Conservation (phyloP, 305 asterid genomes). For the Fraxinus nigra region DNA sequence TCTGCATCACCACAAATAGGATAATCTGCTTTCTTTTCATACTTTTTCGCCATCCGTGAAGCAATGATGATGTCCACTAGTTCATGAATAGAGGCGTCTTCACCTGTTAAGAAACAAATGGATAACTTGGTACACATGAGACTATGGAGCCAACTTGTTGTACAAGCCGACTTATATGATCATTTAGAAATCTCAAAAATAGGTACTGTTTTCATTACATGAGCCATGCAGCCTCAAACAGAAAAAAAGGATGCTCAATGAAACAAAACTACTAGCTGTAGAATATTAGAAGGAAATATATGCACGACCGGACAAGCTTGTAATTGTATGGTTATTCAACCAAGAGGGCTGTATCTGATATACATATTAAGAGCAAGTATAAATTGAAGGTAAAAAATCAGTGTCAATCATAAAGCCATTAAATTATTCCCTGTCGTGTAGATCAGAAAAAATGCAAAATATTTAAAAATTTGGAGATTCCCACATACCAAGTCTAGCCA, state of each 20-base stretch:
- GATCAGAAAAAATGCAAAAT: background rate
- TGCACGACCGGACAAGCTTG: background rate
- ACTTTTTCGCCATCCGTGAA: conserved; percentile 66
- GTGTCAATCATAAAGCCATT: background rate
- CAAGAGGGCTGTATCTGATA: background rate
- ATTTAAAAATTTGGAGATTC: background rate
- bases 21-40: conserved; percentile 43
- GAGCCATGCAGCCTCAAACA: background rate
- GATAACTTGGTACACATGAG: conserved; percentile 17
- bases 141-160: background rate
- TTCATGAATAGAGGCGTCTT: conserved; percentile 56
- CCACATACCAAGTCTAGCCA: conserved; percentile 78
- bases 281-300: background rate
- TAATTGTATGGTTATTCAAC: background rate
- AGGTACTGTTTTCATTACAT: conserved; percentile 8
- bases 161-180: background rate
- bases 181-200: conserved; percentile 1
- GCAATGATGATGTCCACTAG: conserved; percentile 81
- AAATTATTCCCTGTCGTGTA: background rate
- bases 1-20: conserved; percentile 38
- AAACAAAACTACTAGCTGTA: background rate
- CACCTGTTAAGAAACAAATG: conserved; percentile 50
- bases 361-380: background rate
- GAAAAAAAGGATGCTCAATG: conserved; percentile 14
- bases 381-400: background rate